Base-by-base conservation (phyloP, 2,329 filamentous ascomycete species). In the Fusarium devonianum region DNA sequence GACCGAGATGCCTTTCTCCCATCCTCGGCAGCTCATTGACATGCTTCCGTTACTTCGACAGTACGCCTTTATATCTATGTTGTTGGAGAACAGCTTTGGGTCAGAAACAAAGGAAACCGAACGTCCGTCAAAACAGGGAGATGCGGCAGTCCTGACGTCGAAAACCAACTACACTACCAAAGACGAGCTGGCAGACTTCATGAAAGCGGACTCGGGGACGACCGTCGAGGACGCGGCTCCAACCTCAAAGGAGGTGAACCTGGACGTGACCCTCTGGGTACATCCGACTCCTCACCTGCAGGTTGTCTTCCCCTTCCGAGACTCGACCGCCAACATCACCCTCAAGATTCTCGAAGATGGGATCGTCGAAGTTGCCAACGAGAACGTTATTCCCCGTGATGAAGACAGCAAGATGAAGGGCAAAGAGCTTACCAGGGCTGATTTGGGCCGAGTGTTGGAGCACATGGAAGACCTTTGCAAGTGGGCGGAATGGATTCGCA, bases 31-130 rank as follows among this genome's bases (percentile, higher is more conserved):
- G 66, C 74, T 95, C 4, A 75, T 92, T 6, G 79, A 83, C 42
- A 83, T 92, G 66, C 77, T 95, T n/a, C 89, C 90, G 0, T 76
- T 80, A 4, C 75, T 94, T 12, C 79, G 90, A 11, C 90, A 94
- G 67, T 94, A 90, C 65, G 87, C 87, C 0, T 85, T 88, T 58
- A 74, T 90, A 4, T 84, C 84, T 2, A 82, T 77, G 0, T 70
- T 94, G 3, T 76, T 93, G 4, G 74, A 79, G 45, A 83, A 81
- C 38, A 84, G 80, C 47, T 88, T 90, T 63, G 75, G 74, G 25
- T 65, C 71, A 4, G 68, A 66, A 34, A 69, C 63, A 6, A 57
- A 60, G 8, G 62, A 66, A 23, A 46, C 58, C 16, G 47, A 58
- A 8, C 47, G 41, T 16, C 13, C 26, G 14, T 26, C 16, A 4